These are phyloP conservation scores for Musa beccarii DNA, from an alignment of 176 grass and related monocot species.

Conservation along the genomic window DNA sequence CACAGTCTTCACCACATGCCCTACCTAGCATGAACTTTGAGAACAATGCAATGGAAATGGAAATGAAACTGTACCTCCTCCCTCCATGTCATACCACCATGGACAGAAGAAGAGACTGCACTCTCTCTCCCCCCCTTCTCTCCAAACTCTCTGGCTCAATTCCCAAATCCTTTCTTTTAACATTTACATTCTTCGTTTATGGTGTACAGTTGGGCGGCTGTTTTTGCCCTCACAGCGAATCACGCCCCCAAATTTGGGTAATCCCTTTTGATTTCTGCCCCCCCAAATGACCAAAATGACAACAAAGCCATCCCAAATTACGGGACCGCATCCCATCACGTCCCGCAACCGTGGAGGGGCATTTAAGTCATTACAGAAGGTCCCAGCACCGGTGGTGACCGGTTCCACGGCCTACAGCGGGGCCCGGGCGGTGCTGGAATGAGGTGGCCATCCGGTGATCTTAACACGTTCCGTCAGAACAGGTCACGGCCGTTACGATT, in stretches of 20 bases:
- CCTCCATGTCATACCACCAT: conserved; percentile 3
- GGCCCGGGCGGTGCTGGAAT: not conserved
- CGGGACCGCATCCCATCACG: too few relatives aligned
- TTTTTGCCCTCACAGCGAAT: too few relatives aligned
- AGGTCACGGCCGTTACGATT: not conserved
- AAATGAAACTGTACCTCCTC: not conserved
- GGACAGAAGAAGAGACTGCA: not conserved
- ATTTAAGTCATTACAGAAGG: not conserved
- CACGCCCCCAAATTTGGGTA: too few relatives aligned
- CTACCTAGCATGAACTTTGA: too few relatives aligned
- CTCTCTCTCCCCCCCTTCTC: too few relatives aligned
- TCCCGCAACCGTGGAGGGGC: too few relatives aligned
- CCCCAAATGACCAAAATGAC: not conserved
- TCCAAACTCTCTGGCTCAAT: too few relatives aligned
- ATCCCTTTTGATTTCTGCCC: too few relatives aligned
- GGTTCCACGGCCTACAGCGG: not conserved
- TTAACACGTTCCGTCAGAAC: not conserved
- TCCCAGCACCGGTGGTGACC: not conserved
- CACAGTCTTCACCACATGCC: too few relatives aligned
- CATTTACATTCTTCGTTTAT: too few relatives aligned
- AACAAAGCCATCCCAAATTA: too few relatives aligned
- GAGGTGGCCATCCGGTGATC: not conserved
- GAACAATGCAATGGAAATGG: not conserved
- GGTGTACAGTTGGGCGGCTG: too few relatives aligned
- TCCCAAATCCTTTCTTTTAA: not conserved